Evolutionary conservation across 163 green algal genomes (phyloP), one percentile per base, ranked within the genome.

Genomic region (Chlorella variabilis): DNA sequence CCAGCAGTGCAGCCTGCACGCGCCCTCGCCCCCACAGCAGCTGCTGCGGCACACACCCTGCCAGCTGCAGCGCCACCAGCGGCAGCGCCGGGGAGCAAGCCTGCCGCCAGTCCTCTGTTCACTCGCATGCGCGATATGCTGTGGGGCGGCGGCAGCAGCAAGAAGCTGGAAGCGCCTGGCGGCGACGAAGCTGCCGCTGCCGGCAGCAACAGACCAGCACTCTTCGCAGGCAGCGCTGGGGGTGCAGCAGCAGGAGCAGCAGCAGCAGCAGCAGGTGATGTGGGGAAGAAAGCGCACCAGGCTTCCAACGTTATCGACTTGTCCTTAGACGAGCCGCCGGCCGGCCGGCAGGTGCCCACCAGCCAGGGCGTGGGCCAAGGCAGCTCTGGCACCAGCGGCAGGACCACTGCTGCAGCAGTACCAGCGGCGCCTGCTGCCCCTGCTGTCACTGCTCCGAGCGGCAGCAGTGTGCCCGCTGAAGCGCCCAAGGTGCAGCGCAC

Each of bases 41-140:
- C 27, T 2, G 1, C 73, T 25, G 27, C 15, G 13, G 31, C 27
- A 15, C 6, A 42, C 5, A 25, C 54, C 8, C 33, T 38, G 20
- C 23, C 23, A 23, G 51, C 27, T 36, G 70, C 70, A 8, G 25
- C 4, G 39, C 18, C 39, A 2, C 21, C 67, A 58, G 45, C 29
- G 1, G 41, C 29, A 18, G 27, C 25, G n/a, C n/a, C n/a, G n/a
- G n/a, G n/a, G 15, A 41, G 25, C 69, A 77, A 77, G 69, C 45
- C 69, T 3, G 23, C 69, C 21, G 56, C 73, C 56, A 71, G 56
- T 38, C 73, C 73, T 1, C 38, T 80, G 5, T 56, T 71, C 13
- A 18, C 54, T 13, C 73, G 73, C 34, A 67, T 80, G 56, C 54
- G 56, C 6, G 56, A 70, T 36, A 45, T 80, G 73, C 29, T 70